Base-by-base conservation (phyloP, 176 grass and related monocot genomes). In the Hsuehochloa calcarea region DNA sequence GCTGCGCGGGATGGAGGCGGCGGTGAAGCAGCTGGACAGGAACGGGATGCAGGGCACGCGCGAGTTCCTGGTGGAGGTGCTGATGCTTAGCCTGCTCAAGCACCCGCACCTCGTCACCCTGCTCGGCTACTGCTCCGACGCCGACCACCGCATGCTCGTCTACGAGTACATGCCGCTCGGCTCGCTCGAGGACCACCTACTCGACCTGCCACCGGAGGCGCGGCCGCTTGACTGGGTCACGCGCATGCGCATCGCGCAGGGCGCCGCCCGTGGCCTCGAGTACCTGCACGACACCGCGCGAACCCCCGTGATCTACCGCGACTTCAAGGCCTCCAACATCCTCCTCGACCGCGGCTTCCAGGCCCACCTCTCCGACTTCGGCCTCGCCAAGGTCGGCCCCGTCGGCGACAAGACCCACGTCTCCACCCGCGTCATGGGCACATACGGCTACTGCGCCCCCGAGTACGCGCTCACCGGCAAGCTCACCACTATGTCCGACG, bases 261-360 rank as follows among this genome's bases (percentile, higher is more conserved):
- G 82, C 35, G 49, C 88, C 31, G 88, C 86, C 22, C 86, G 65
- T 78, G 92, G 88, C 35, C 74, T 91, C 0, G 72, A 84, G 31
- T 88, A 90, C 68, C 82, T 94, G 65, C 90, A 94, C 41, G 87
- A 92, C 91, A 87, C 58, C 54, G 89, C 38, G 87, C n/a, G n/a
- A n/a, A n/a, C n/a, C n/a, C n/a, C n/a, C n/a, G n/a, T n/a, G n/a
- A 99, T 99, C 78, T 99, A 92, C 80, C 70, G 96, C 0, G 96
- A 99, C 80, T 96, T 99, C 74, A 99, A 99, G 88, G 84, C 96
- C 13, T 94, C 93, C 58, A 99, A 99, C 84, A 96, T 99, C 92
- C 87, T 99, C 1, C 88, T 99, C 1, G 93, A 94, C 85, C n/a
- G n/a, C n/a, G n/a, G n/a, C n/a, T n/a, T n/a, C n/a, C n/a, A n/a